Percentiles rank a stretch among this genome's conserved stretches.
Evolutionary conservation across 2,329 filamentous ascomycete species (phyloP).

Genomic region (Laburnicola sp.): DNA sequence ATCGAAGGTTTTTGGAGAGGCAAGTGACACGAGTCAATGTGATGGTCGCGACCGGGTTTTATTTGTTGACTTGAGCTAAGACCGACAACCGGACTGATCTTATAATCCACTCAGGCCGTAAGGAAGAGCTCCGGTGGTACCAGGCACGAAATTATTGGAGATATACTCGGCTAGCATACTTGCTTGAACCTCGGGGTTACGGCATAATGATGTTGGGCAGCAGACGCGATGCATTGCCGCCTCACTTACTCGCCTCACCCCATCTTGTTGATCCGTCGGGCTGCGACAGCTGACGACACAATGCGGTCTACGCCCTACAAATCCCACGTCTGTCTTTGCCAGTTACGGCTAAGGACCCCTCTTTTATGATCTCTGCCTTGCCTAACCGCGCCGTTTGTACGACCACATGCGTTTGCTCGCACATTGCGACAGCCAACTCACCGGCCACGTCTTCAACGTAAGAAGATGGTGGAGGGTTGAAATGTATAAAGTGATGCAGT

Average conservation of each 20-base stretch:
- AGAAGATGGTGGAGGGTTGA: background rate
- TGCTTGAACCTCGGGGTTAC: background rate
- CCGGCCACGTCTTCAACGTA: slow-evolving; percentile 2
- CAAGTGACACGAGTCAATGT: too few relatives aligned
- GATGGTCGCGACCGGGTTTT: too few relatives aligned
- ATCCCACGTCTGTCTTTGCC: slow-evolving; percentile 2
- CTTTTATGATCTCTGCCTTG: background rate
- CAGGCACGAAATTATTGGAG: background rate
- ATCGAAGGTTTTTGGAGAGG: background rate
- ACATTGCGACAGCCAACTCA: slow-evolving; percentile 7
- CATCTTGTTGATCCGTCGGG: slow-evolving; percentile 1
- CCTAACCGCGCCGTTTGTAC: background rate
- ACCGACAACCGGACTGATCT: background rate
- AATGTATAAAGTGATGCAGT: slow-evolving; percentile 8
- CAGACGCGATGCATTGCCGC: slow-evolving; percentile 7
- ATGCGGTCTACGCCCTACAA: slow-evolving; percentile 4
- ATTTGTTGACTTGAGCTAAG: background rate
- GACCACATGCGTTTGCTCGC: slow-evolving; percentile 1
- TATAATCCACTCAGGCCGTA: background rate
- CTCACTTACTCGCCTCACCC: slow-evolving; percentile 11
- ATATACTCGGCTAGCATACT: background rate
- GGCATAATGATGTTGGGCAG: slow-evolving; percentile 7
- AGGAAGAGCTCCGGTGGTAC: background rate
- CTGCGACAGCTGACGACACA: slow-evolving; percentile 5
- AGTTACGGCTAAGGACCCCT: background rate